Base-by-base conservation (phyloP, 2,329 filamentous ascomycete genomes). In the Paraphaeosphaeria minitans region DNA sequence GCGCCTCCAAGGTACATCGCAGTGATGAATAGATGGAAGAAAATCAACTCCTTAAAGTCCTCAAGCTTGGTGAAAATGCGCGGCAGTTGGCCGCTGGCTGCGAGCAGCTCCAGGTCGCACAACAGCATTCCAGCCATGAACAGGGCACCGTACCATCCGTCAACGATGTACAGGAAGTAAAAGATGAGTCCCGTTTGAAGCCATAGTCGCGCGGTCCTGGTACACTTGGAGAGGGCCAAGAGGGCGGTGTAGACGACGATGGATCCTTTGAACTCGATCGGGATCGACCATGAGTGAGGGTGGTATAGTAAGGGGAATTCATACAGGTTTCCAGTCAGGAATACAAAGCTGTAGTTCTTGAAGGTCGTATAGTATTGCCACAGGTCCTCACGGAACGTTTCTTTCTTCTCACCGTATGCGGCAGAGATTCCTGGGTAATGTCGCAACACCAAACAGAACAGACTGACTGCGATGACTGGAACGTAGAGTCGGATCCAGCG, bases 291-390 rank as follows among this genome's bases (percentile, higher is more conserved):
- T 2, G 70, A 48, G 52, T 77, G 72, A 8, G 68, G 60, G 41
- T 77, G 73, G 51, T 74, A 77, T 0, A 55, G 54, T 21, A 51
- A 50, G 78, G 74, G 87, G 56, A 87, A 80, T 79, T 85, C 88
- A 12, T 84, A 82, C 10, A 82, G 76, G 1, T 83, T 84, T 7
- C 85, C 85, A 8, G 79, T 80, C 43, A 84, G 83, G 75, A 86
- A 90, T 41, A 89, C 71, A 69, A 88, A 90, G 73, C 83, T 90
- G 76, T 88, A 90, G 72, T 89, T 89, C 70, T 90, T 90, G 63
- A 77, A 73, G 5, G 63, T 66, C 21, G 62, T 61, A 47, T 74
- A 75, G 66, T 71, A 77, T 10, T 47, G 60, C 50, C 57, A 60
- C 31, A 72, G 31, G 13, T 76, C 73, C 46, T 75, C 71, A 8